Base-by-base conservation (phyloP, 1,284 basidiomycete species). In the Limonomyces culmigenus region DNA sequence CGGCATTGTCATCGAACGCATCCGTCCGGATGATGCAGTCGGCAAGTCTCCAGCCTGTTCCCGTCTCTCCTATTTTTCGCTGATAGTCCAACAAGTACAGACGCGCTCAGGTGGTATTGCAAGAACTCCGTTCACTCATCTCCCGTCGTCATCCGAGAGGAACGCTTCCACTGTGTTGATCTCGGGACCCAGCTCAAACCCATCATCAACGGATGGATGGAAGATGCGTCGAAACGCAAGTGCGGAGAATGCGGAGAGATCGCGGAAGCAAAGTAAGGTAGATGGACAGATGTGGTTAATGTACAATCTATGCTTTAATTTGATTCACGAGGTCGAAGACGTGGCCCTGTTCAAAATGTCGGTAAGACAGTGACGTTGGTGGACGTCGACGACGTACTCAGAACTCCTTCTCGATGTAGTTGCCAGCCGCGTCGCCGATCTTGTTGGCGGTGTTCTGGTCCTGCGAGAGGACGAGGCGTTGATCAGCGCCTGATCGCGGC, bases 51-150 rank as follows among this genome's bases (percentile, higher is more conserved):
- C 13, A 13, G 6, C 32, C 35, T 33, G 20, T 14, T 34, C 8
- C 19, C 15, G 16, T n/a, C 16, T 12, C 11, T 19, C 16, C 33
- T 33, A 20, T 14, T 21, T 32, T 14, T 15, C 15, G 32, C 20
- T 34, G 34, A 17, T 4, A 4, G 16, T 36, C 6, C 23, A 31
- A 41, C 36, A 21, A 10, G 25, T 12, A n/a, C 50, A 89, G 93
- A 98, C 54, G 78, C 78, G 2, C 66, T 97, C 39, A 74, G 87
- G 31, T 97, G 93, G 93, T 97, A 95, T 55, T 97, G 93, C 58
- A 74, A 70, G 19, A 74, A 77, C 19, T 48, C 57, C 0, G 62
- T 61, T 6, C 84, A 92, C 51, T 46, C 58, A 16, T 60, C 65
- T 34, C 88, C 92, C 0, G 83, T 80, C 2, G 63, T 91, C 43